Percentiles rank a stretch among this genome's conserved stretches.
Conservation (phyloP, 306 rosid genomes). For the Comarum palustre region DNA sequence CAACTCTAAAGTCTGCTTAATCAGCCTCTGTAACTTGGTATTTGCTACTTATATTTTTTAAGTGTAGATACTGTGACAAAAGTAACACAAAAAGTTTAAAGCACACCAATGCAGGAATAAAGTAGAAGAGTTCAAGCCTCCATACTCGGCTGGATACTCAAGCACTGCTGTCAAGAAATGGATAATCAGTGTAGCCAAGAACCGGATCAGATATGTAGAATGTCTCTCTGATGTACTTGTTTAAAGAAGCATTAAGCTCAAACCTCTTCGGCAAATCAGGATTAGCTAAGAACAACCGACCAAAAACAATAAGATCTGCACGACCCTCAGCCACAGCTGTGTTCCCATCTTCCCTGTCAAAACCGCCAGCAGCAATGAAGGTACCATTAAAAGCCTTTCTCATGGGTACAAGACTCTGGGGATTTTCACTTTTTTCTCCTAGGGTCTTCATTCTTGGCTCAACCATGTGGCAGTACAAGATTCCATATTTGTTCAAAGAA, state of each 20-base stretch:
- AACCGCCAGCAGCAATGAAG: constrained; percentile 52
- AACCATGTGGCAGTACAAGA: constrained; percentile 51
- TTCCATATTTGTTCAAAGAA: constrained; percentile 35
- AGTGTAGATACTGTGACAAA: neutral
- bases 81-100: neutral
- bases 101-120: neutral
- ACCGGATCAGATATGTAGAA: constrained; percentile 49
- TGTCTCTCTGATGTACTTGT: constrained; percentile 47
- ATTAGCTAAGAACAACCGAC: constrained; percentile 51
- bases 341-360: constrained; percentile 39
- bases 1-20: neutral
- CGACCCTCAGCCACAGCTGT: constrained; percentile 18
- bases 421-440: constrained; percentile 18
- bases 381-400: constrained; percentile 44
- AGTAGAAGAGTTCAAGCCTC: neutral
- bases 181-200: constrained; percentile 60
- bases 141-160: neutral
- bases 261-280: constrained; percentile 72
- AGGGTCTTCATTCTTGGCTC: constrained; percentile 57
- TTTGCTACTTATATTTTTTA: neutral
- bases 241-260: constrained; percentile 51
- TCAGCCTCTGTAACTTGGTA: neutral
- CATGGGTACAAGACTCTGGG: constrained; percentile 36
- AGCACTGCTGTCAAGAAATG: constrained; percentile 39
- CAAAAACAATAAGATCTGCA: constrained; percentile 42